A percentile compares a stretch with the other conserved stretches of the same genome.
Conservation (phyloP, 106 monocot species). For the Dendrobium officinale region DNA sequence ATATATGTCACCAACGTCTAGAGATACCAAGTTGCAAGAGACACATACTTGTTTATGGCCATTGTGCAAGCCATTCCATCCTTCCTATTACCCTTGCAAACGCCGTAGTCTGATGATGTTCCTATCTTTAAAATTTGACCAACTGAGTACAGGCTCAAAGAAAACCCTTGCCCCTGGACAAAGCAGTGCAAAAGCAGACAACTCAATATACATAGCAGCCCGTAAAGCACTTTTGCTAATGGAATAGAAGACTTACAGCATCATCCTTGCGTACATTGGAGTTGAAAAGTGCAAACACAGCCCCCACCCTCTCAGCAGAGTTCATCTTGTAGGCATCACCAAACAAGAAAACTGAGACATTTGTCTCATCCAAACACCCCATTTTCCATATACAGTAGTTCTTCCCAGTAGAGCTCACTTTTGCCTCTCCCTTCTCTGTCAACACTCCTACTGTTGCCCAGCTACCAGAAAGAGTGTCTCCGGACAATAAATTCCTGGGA, state of each 20-base stretch:
- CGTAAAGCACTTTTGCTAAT: background rate
- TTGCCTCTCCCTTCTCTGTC: conserved; percentile 58
- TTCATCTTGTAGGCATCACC: conserved; percentile 62
- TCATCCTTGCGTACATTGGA: conserved; percentile 49
- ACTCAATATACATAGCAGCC: background rate
- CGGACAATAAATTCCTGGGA: conserved; percentile 49
- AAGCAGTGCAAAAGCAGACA: background rate
- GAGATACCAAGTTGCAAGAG: background rate
- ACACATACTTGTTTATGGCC: conserved; percentile 74
- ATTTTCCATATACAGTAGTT: conserved; percentile 73
- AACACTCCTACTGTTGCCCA: conserved; percentile 90
- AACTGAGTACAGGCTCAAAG: conserved; percentile 60
- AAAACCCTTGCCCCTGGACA: conserved; percentile 60
- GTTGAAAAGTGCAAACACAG: conserved; percentile 78
- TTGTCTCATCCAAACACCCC: conserved; percentile 61
- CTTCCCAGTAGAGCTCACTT: conserved; percentile 64
- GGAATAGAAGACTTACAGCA: conserved; percentile 20
- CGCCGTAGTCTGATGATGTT: conserved; percentile 63
- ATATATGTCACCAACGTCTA: background rate
- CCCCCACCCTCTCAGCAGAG: conserved; percentile 44
- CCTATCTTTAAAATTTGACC: conserved; percentile 74
- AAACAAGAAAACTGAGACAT: conserved; percentile 79
- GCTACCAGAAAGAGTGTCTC: conserved; percentile 66
- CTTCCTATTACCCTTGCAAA: conserved; percentile 88
- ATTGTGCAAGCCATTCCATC: conserved; percentile 84